Percentiles rank a stretch among this genome's conserved stretches.
Evolutionary conservation across 495 filamentous ascomycete genomes (phyloP).

Genomic region (Daldinia vernicosa): DNA sequence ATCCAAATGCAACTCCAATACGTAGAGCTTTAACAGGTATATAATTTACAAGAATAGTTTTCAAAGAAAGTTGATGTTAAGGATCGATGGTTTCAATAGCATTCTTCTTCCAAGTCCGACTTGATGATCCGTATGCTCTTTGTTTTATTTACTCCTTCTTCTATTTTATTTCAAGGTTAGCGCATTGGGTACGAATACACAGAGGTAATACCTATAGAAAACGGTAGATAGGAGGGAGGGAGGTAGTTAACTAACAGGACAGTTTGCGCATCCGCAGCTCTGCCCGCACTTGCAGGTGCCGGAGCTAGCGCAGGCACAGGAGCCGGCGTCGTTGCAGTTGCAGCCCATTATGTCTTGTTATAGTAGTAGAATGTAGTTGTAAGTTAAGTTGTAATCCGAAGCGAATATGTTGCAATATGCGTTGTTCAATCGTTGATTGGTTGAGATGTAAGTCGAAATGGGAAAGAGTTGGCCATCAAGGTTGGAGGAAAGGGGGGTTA

Average conservation of each 20-base stretch:
- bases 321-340: conserved; percentile 40
- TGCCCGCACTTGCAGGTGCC: conserved; percentile 43
- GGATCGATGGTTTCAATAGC: not conserved
- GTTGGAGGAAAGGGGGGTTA: conserved; percentile 24
- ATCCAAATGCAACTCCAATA: not conserved
- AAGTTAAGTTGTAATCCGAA: conserved; percentile 20
- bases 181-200: no score
- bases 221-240: no score
- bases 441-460: conserved; percentile 18
- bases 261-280: conserved; percentile 46
- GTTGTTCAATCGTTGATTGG: conserved; percentile 37
- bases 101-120: not conserved
- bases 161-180: conserved; percentile 12
- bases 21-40: not conserved
- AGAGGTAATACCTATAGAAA: no score
- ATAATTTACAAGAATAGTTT: not conserved
- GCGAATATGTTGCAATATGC: conserved; percentile 37
- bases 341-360: conserved; percentile 35
- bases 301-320: conserved; percentile 41
- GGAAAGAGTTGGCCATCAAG: conserved; percentile 36
- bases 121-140: not conserved
- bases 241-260: conserved; percentile 34
- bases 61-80: not conserved
- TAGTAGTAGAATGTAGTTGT: conserved; percentile 10
- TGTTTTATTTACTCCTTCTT: conserved; percentile 33